Evolutionary conservation across 1,284 basidiomycete genomes (phyloP), one percentile per base, ranked within the genome.

Genomic region (Tilletiopsis washingtonensis): DNA sequence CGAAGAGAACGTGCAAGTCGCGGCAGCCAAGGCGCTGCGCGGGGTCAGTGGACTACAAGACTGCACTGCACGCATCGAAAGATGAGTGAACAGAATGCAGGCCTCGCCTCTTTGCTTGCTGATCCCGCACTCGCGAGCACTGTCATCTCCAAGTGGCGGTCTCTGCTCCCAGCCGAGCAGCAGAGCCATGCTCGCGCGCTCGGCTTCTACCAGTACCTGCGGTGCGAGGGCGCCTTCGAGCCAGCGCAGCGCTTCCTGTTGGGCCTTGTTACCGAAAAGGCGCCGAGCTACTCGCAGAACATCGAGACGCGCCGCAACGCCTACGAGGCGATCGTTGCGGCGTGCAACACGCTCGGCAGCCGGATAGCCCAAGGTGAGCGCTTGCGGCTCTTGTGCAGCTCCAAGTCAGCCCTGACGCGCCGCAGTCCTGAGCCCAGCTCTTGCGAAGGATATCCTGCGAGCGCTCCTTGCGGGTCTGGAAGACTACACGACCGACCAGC

Each of bases 401-500:
- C n/a, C n/a, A n/a, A n/a, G n/a, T n/a, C n/a, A n/a, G n/a, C n/a
- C n/a, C n/a, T n/a, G n/a, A n/a, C n/a, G n/a, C n/a, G n/a, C n/a
- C n/a, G n/a, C n/a, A n/a, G n/a, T n/a, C n/a, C n/a, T n/a, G n/a
- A n/a, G n/a, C n/a, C n/a, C n/a, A n/a, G n/a, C n/a, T n/a, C n/a
- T n/a, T n/a, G n/a, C n/a, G 21, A 29, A 39, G 32, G 42, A 34
- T 34, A 15, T 49, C 37, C n/a, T 50, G 47, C 26, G 24, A n/a
- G 64, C 72, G 0, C 65, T 78, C 27, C 74, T 84, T 19, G 69
- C 66, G 12, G 90, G 89, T 2, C 74, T 98, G 36, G 78, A 81
- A 15, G 93, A 99, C 76, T 97, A 97, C 69, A 84, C 88, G 1
- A 83, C 82, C 26, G 94, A 98, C 69, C 86, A 94, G 73, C 81